phyloP scores from a whole-genome alignment of 23 red algal species.

The Pyropia yezoensis region DNA sequence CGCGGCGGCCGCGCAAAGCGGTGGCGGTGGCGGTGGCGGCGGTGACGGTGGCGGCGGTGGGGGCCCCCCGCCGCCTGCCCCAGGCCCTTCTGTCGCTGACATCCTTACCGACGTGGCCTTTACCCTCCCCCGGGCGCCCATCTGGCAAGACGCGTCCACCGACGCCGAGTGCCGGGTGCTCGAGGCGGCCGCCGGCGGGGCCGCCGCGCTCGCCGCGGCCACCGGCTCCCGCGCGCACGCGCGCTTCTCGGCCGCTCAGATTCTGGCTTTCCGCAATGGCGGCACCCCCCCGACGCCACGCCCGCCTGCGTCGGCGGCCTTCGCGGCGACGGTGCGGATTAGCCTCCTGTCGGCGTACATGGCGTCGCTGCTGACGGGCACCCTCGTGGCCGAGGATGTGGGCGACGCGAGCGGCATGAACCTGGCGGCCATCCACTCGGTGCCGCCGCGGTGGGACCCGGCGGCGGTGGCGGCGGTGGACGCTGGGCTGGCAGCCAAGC shows the following conservation, averaged over 20 bases:
- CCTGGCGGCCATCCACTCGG: slow-evolving; percentile 9
- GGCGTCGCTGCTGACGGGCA: slow-evolving; percentile 23
- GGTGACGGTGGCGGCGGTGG: neutral
- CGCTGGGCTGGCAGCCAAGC: slow-evolving; percentile 3
- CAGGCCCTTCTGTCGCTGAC: neutral
- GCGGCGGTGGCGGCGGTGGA: neutral
- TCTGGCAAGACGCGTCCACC: slow-evolving; percentile 49
- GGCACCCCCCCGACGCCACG: no score
- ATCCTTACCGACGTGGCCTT: neutral
- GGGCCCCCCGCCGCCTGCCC: no score
- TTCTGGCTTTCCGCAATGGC: slow-evolving; percentile 6
- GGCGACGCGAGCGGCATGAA: slow-evolving; percentile 37
- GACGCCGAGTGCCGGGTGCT: slow-evolving; percentile 11
- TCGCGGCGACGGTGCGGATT: slow-evolving; percentile 13
- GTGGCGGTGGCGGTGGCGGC: neutral
- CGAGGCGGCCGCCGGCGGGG: slow-evolving; percentile 27
- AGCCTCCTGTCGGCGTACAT: slow-evolving; percentile 28
- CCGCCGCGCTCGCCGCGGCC: slow-evolving; percentile 8
- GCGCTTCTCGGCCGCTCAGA: slow-evolving; percentile 43
- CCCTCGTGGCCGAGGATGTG: slow-evolving; percentile 21
- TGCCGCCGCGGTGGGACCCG: slow-evolving; percentile 15
- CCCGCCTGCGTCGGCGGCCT: slow-evolving; percentile 1
- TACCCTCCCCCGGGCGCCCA: neutral
- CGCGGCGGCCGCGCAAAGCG: no score
- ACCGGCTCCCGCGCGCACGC: slow-evolving; percentile 40